Conservation (phyloP, 73 alveolate genomes). For the Paramecium tetraurelia region DNA sequence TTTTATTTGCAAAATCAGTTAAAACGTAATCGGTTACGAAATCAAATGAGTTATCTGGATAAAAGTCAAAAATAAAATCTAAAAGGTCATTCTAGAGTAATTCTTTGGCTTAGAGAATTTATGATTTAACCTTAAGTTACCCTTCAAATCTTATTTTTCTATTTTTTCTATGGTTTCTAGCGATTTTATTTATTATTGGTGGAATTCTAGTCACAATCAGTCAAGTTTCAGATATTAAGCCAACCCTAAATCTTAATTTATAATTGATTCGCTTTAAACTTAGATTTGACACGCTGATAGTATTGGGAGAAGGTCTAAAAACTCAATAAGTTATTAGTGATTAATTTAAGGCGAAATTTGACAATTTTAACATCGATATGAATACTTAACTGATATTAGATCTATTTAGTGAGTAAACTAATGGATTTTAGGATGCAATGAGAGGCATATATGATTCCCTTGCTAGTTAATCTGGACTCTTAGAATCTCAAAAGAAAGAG, state of each 20-base stretch:
- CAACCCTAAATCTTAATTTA: conserved; percentile 7
- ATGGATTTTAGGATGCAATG: conserved; percentile 22
- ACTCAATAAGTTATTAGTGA: neutral
- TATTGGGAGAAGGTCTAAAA: conserved; percentile 3
- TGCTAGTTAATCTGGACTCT: conserved; percentile 20
- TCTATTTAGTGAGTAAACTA: neutral
- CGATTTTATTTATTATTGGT: conserved; percentile 13
- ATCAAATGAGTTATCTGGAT: neutral
- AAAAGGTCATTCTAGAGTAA: neutral
- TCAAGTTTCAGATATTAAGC: conserved; percentile 24
- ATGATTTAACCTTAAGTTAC: conserved; percentile 7
- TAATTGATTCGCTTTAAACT: conserved; percentile 17
- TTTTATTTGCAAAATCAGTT: conserved; percentile 6
- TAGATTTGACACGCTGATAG: neutral
- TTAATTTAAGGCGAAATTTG: neutral
- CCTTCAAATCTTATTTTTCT: neutral
- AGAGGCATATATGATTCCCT: neutral
- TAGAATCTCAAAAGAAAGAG: neutral
- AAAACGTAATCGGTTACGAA: neutral
- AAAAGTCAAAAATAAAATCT: neutral
- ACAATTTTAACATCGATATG: neutral
- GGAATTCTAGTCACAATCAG: conserved; percentile 8
- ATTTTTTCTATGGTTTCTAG: neutral
- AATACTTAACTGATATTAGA: neutral
- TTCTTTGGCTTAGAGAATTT: conserved; percentile 32